phyloP scores from a whole-genome alignment of 331 rosid genomes.

The Telfairia occidentalis region DNA sequence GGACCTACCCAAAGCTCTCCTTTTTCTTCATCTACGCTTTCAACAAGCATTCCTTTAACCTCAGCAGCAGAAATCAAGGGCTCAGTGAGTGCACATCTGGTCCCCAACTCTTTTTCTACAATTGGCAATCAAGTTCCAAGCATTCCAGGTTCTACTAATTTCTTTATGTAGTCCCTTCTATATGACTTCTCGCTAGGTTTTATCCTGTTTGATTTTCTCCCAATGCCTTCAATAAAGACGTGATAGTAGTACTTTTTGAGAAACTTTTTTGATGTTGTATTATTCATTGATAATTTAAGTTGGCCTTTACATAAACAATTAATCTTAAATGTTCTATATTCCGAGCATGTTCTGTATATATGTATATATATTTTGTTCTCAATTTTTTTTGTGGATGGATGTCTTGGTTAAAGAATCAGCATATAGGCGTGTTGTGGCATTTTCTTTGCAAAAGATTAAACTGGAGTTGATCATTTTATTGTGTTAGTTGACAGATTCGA shows the following conservation, averaged over 20 bases:
- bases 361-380: too few relatives aligned
- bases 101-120: constrained; percentile 32
- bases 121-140: constrained; percentile 32
- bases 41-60: constrained; percentile 38
- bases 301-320: background rate
- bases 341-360: too few relatives aligned
- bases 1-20: constrained; percentile 47
- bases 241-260: background rate
- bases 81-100: constrained; percentile 42
- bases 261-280: background rate
- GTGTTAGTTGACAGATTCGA: too few relatives aligned
- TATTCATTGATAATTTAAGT: background rate
- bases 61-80: constrained; percentile 30
- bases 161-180: background rate
- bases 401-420: too few relatives aligned
- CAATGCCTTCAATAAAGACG: background rate
- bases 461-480: too few relatives aligned
- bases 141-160: constrained; percentile 35
- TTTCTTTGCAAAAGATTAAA: too few relatives aligned
- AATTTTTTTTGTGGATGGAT: too few relatives aligned
- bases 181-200: background rate
- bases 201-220: constrained; percentile 4
- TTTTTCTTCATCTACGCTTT: constrained; percentile 42
- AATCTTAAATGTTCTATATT: background rate
- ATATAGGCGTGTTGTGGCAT: too few relatives aligned